Evolutionary conservation across 2,329 filamentous ascomycete species (phyloP), one percentile per base, ranked within the genome.

Genomic region (Fusarium nisikadoi): DNA sequence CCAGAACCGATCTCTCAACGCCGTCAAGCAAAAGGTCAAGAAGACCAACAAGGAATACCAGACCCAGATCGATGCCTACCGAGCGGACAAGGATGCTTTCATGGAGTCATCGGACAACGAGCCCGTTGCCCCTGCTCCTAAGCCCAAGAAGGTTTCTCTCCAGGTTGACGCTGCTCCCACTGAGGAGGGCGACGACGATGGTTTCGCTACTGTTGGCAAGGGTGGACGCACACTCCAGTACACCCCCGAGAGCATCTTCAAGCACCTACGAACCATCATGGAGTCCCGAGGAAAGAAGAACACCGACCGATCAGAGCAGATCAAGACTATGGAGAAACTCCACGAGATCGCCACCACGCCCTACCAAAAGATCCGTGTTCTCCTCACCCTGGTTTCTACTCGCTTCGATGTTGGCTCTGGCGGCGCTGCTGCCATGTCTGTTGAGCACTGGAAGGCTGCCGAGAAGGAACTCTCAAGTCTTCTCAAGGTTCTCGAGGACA

Each of bases 261-360:
- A 99, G 88, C 94, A 98, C 83, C 89, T 99, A 57, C 91, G 95
- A 64, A 90, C 91, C 57, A 98, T 99, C 79, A 88, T 98, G 80
- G 96, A 99, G 86, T 95, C 95, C 65, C 90, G 96, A 86, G 96
- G 96, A 81, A 97, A 97, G 88, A 99, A 99, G 90, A 98, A 98
- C 87, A 98, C 96, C 73, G 96, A 99, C 83, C 92, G 94, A 53
- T 81, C 90, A 50, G 96, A 99, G 84, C 96, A 99, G 85, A 98
- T 99, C 83, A 92, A 92, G 83, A 92, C 95, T 57, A 97, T 99
- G 94, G 96, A 98, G 88, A 97, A 95, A 86, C 89, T 99, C 59
- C 86, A 92, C 79, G 94, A 97, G 81, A 95, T 99, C 73, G 90
- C 96, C 73, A 89, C 89, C 78, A 96, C 92, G 58, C 94, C 97